Evolutionary conservation across 805 yeast genomes (phyloP).

Genomic region (Candida alai): DNA sequence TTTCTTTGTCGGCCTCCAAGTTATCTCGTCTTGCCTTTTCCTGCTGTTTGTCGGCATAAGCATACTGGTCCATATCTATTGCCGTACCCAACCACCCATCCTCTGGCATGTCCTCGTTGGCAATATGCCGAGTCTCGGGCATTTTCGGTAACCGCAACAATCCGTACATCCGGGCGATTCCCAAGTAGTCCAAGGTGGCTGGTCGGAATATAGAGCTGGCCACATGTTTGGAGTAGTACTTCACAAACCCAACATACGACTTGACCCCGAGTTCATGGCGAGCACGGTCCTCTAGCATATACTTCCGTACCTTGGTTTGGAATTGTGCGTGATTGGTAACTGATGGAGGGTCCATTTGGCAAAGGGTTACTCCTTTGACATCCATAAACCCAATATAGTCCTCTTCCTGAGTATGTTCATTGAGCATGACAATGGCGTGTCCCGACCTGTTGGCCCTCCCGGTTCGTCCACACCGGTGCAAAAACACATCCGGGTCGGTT

Average conservation of each 20-base stretch:
- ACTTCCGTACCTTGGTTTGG: conserved; percentile 32
- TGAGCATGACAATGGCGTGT: conserved; percentile 69
- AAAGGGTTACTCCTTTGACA: conserved; percentile 58
- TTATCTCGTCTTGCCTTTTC: conserved; percentile 62
- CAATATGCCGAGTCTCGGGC: conserved; percentile 74
- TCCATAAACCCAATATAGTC: conserved; percentile 77
- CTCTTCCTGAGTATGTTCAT: conserved; percentile 69
- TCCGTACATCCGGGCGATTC: conserved; percentile 74
- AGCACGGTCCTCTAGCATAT: conserved; percentile 70
- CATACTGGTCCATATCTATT: conserved; percentile 64
- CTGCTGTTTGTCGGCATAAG: conserved; percentile 59
- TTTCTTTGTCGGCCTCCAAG: conserved; percentile 42
- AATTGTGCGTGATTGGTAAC: conserved; percentile 23
- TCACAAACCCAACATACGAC: conserved; percentile 78
- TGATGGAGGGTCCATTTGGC: conserved; percentile 29
- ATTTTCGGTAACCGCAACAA: conserved; percentile 81
- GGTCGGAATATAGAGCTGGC: conserved; percentile 86
- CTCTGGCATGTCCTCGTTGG: conserved; percentile 49
- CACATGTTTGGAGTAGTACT: conserved; percentile 82
- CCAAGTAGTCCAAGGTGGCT: conserved; percentile 64
- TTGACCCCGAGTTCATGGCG: conserved; percentile 78
- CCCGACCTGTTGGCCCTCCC: conserved; percentile 90
- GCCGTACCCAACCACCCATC: conserved; percentile 71
- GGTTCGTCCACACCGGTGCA: conserved; percentile 93
- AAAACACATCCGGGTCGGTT: conserved; percentile 82